phyloP scores from a whole-genome alignment of 1,139 yeast species.

The Saccharomyces hybrid region DNA sequence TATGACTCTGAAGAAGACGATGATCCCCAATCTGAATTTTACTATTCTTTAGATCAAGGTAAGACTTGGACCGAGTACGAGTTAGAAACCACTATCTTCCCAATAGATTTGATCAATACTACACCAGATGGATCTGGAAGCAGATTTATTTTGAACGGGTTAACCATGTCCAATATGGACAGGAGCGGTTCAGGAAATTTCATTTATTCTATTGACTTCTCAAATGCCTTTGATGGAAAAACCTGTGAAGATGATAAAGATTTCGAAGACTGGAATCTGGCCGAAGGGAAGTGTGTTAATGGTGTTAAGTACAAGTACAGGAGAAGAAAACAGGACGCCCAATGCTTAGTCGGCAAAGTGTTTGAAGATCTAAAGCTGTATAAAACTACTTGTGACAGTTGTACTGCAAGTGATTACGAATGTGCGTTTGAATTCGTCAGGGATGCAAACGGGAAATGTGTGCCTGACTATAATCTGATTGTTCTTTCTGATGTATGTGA shows the following conservation, averaged over 20 bases:
- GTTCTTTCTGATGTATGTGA: conserved; percentile 31
- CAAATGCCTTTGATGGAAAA: conserved; percentile 46
- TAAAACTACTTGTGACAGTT: conserved; percentile 55
- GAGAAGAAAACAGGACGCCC: conserved; percentile 61
- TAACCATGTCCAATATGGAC: not conserved
- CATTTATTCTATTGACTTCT: conserved; percentile 51
- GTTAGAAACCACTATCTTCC: conserved; percentile 43
- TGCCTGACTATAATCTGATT: conserved; percentile 40
- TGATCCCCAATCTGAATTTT: conserved; percentile 33
- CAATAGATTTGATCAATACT: conserved; percentile 46
- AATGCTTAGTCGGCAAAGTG: conserved; percentile 59
- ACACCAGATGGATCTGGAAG: conserved; percentile 65
- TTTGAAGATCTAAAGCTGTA: conserved; percentile 51
- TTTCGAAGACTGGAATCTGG: conserved; percentile 58
- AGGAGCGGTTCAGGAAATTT: conserved; percentile 2
- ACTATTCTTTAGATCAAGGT: conserved; percentile 73
- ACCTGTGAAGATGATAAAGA: conserved; percentile 47
- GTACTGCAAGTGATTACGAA: conserved; percentile 63
- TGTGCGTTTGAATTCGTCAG: conserved; percentile 54
- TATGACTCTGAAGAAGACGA: conserved; percentile 27
- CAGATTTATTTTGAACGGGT: conserved; percentile 52
- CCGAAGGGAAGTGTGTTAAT: conserved; percentile 55
- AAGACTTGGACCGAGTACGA: conserved; percentile 48
- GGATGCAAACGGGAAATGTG: conserved; percentile 45
- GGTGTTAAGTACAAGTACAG: conserved; percentile 64